Conservation (phyloP, 2,329 filamentous ascomycete species). For the Cercospora zeina region DNA sequence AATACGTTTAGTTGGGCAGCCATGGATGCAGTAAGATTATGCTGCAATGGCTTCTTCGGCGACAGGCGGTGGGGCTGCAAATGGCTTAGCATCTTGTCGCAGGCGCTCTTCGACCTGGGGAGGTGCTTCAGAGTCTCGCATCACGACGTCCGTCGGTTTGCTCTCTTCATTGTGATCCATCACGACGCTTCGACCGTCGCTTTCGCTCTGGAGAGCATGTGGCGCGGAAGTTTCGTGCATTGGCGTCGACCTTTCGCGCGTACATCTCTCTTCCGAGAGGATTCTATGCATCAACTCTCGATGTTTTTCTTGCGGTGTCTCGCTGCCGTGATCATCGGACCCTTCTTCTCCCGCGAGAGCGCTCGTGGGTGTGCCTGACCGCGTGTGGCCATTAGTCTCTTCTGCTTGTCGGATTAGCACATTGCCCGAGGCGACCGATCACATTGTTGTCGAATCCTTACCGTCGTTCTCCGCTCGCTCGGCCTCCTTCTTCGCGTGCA, state of each 20-base stretch:
- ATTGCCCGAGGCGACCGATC: not conserved
- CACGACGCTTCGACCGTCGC: constrained; percentile 13
- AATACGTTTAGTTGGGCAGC: not conserved
- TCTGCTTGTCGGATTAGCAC: constrained; percentile 22
- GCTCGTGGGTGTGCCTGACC: constrained; percentile 30
- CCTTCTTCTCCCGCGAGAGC: constrained; percentile 26
- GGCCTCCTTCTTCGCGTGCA: constrained; percentile 52
- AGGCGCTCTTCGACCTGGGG: constrained; percentile 9
- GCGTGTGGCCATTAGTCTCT: constrained; percentile 25
- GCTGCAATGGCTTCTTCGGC: constrained; percentile 11
- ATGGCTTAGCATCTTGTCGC: constrained; percentile 1
- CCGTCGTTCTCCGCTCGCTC: constrained; percentile 35
- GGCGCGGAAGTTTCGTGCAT: constrained; percentile 20
- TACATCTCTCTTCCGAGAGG: constrained; percentile 27
- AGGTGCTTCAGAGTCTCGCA: constrained; percentile 21
- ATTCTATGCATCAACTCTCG: constrained; percentile 38
- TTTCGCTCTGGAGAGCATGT: constrained; percentile 7
- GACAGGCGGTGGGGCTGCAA: constrained; percentile 7
- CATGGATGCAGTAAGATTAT: not conserved
- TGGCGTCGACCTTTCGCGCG: constrained; percentile 32
- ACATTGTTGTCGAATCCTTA: constrained; percentile 11
- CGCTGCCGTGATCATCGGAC: constrained; percentile 24
- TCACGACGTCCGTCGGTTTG: constrained; percentile 21
- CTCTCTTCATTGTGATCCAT: constrained; percentile 8
- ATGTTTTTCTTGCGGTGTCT: constrained; percentile 32